A percentile compares a stretch with the other conserved stretches of the same genome.
phyloP scores from a whole-genome alignment of 192 early-diverging fungal species.

The Mortierella claussenii region DNA sequence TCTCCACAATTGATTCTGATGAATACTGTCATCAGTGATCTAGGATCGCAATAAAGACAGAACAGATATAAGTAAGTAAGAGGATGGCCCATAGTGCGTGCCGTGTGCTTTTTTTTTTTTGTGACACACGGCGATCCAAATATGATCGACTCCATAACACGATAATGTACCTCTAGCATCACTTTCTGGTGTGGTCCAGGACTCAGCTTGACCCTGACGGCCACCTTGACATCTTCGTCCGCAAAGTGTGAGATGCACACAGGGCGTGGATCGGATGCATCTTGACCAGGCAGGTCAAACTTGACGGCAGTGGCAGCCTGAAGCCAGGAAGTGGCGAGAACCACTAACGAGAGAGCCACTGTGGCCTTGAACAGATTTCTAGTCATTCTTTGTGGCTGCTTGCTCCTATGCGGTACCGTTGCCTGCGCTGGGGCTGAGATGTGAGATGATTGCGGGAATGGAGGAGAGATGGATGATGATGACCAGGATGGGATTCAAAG shows the following conservation, averaged over 20 bases:
- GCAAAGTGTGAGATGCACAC: slow-evolving; percentile 87
- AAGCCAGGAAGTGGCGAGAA: slow-evolving; percentile 28
- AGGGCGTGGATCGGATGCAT: slow-evolving; percentile 50
- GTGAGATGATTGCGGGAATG: too few species aligned
- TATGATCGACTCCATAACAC: not conserved
- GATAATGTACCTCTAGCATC: slow-evolving; percentile 66
- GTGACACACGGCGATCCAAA: too few species aligned
- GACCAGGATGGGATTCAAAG: not conserved
- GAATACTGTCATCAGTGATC: slow-evolving; percentile 80
- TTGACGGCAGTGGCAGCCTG: slow-evolving; percentile 69
- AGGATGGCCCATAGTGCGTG: not conserved
- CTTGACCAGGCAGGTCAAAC: slow-evolving; percentile 78
- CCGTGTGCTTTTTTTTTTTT: not conserved
- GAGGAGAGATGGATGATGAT: not conserved
- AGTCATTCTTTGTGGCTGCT: slow-evolving; percentile 9
- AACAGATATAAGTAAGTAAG: slow-evolving; percentile 4
- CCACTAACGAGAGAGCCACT: slow-evolving; percentile 23
- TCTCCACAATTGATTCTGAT: slow-evolving; percentile 75
- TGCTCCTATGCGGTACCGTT: too few species aligned
- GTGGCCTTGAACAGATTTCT: slow-evolving; percentile 20
- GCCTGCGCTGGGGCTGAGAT: too few species aligned
- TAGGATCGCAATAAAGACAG: slow-evolving; percentile 15
- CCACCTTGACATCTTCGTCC: slow-evolving; percentile 72
- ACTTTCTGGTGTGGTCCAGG: slow-evolving; percentile 80
- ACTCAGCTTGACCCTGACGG: slow-evolving; percentile 73